phyloP scores from a whole-genome alignment of 2,329 filamentous ascomycete species.

The Colletotrichum musicola region DNA sequence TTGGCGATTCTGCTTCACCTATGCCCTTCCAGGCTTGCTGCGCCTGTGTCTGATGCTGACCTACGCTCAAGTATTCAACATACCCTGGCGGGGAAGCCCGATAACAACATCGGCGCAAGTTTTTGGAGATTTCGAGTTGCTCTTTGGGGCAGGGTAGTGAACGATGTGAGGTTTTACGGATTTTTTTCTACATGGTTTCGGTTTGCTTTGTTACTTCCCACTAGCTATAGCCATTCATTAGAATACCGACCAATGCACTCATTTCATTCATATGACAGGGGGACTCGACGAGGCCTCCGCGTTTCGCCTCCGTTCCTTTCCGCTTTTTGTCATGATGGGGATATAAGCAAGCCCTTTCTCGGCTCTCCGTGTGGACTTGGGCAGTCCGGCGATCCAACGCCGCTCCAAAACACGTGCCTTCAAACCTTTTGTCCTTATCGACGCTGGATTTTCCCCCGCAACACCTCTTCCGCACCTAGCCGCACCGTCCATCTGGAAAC shows the following conservation, averaged over 20 bases:
- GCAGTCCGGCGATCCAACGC: no score
- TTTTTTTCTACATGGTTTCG: neutral
- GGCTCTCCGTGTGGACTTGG: neutral
- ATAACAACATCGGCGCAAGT: slow-evolving; percentile 28
- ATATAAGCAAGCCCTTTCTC: neutral
- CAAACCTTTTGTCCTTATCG: neutral
- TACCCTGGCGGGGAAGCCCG: neutral
- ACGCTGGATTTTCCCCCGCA: neutral
- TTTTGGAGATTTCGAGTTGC: neutral
- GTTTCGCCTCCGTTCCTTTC: neutral
- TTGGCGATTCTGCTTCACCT: neutral
- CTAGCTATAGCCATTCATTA: slow-evolving; percentile 40
- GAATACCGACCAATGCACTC: slow-evolving; percentile 27
- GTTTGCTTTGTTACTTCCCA: slow-evolving; percentile 32
- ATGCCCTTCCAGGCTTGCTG: slow-evolving; percentile 14
- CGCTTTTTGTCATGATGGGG: neutral
- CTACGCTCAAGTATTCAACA: slow-evolving; percentile 21
- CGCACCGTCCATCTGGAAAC: neutral
- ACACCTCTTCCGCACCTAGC: neutral
- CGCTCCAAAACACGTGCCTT: neutral
- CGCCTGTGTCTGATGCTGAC: slow-evolving; percentile 31
- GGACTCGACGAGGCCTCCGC: neutral
- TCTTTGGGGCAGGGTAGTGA: slow-evolving; percentile 11
- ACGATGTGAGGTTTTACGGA: slow-evolving; percentile 3
- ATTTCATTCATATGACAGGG: slow-evolving; percentile 30